Evolutionary conservation across 2,329 filamentous ascomycete species (phyloP).

Genomic region (Epichloe bromicola): DNA sequence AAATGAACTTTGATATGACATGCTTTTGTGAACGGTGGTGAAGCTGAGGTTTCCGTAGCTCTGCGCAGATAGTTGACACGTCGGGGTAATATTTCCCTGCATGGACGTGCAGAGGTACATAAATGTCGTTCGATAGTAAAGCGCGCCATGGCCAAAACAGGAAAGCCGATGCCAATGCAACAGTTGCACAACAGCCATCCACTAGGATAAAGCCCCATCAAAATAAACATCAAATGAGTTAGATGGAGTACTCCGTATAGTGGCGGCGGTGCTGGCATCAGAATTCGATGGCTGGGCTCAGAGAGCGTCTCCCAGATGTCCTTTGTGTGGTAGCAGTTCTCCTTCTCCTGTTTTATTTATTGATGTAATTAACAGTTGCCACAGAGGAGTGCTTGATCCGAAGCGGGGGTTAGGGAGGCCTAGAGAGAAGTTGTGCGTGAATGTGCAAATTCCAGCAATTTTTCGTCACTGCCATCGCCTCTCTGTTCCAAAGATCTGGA

Average conservation of each 20-base stretch:
- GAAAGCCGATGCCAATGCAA: conserved; percentile 3
- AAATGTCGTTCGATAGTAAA: background rate
- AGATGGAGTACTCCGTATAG: background rate
- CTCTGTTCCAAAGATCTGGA: background rate
- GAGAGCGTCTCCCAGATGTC: background rate
- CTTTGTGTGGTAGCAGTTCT: background rate
- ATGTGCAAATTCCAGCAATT: background rate
- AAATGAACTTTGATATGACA: background rate
- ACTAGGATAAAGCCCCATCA: background rate
- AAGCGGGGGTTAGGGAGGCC: background rate
- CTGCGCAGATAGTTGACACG: background rate
- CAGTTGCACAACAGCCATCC: background rate
- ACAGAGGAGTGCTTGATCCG: background rate
- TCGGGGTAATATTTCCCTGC: conserved; percentile 1
- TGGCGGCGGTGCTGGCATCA: no score
- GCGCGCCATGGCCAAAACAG: background rate
- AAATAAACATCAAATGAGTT: background rate
- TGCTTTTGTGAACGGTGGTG: no score
- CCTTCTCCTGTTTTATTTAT: no score
- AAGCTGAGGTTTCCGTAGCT: background rate
- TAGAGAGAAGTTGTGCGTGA: background rate
- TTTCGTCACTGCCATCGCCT: conserved; percentile 1
- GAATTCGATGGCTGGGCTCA: background rate
- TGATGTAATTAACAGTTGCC: no score
- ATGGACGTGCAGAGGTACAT: background rate